phyloP scores from a whole-genome alignment of 768 basidiomycete species.

The Lactifluus volemus region DNA sequence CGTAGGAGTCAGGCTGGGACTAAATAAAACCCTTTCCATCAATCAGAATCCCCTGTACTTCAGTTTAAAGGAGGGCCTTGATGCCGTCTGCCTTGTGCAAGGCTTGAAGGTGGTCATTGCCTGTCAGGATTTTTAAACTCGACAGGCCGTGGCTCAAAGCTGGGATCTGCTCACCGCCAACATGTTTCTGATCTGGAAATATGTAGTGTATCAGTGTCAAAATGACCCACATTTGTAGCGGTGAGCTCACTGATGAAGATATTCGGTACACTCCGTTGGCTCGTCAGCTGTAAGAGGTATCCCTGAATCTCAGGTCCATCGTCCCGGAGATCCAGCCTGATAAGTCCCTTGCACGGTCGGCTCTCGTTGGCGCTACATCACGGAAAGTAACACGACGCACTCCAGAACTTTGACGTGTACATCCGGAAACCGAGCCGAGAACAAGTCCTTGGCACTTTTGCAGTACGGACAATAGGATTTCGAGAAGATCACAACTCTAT shows the following conservation, averaged over 20 bases:
- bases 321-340: slow-evolving; percentile 48
- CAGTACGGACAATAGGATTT: slow-evolving; percentile 37
- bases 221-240: not conserved
- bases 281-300: slow-evolving; percentile 55
- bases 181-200: slow-evolving; percentile 38
- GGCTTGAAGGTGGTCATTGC: slow-evolving; percentile 16
- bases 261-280: slow-evolving; percentile 66
- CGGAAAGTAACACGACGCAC: slow-evolving; percentile 22
- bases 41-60: not conserved
- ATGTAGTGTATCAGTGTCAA: not conserved
- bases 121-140: not conserved
- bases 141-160: not conserved
- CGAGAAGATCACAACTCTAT: slow-evolving; percentile 34
- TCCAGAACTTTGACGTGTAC: slow-evolving; percentile 29
- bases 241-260: slow-evolving; percentile 58
- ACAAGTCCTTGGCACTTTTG: slow-evolving; percentile 31
- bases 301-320: slow-evolving; percentile 57
- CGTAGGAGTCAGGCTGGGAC: not conserved
- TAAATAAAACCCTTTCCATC: not conserved
- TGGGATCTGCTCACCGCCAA: slow-evolving; percentile 39
- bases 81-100: slow-evolving; percentile 10
- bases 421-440: slow-evolving; percentile 27
- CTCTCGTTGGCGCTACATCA: not conserved
- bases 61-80: slow-evolving; percentile 10
- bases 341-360: not conserved